Evolutionary conservation across 1,139 yeast species (phyloP).

Genomic region (Zygoascus meyerae): DNA sequence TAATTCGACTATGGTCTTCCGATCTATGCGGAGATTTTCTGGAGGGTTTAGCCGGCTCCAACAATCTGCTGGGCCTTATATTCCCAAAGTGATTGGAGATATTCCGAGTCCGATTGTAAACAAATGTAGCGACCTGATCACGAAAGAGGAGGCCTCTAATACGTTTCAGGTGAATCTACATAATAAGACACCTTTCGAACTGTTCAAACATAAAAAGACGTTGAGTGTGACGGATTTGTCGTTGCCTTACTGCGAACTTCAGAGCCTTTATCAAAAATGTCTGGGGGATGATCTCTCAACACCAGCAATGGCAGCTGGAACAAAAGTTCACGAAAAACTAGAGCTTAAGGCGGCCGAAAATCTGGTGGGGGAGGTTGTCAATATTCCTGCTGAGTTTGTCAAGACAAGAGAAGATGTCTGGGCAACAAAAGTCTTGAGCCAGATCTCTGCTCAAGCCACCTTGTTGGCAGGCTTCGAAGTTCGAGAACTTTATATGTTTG

Average conservation of each 20-base stretch:
- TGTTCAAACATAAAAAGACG: slow-evolving; percentile 17
- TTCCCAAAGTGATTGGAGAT: neutral
- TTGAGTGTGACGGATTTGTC: slow-evolving; percentile 28
- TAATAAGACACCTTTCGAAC: slow-evolving; percentile 13
- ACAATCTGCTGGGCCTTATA: neutral
- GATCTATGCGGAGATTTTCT: neutral
- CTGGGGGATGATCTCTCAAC: slow-evolving; percentile 11
- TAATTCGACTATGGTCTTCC: neutral
- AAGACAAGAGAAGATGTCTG: slow-evolving; percentile 17
- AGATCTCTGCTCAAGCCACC: slow-evolving; percentile 7
- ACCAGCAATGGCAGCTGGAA: slow-evolving; percentile 26
- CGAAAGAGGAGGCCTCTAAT: slow-evolving; percentile 9
- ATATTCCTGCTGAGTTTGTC: slow-evolving; percentile 8
- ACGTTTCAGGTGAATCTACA: slow-evolving; percentile 4
- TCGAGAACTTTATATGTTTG: slow-evolving; percentile 33
- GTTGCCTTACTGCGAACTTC: slow-evolving; percentile 28
- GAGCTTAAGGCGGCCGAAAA: slow-evolving; percentile 21
- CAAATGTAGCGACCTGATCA: neutral
- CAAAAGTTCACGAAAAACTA: slow-evolving; percentile 26
- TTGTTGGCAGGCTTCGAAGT: slow-evolving; percentile 15
- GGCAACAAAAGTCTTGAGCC: slow-evolving; percentile 18
- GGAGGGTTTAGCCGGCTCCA: neutral
- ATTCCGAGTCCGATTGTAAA: neutral
- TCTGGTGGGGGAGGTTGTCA: slow-evolving; percentile 9
- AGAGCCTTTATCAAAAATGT: slow-evolving; percentile 20